These are phyloP conservation scores for Lipomyces sp. DNA, from an alignment of 805 yeast genomes.

Conservation along the genomic window DNA sequence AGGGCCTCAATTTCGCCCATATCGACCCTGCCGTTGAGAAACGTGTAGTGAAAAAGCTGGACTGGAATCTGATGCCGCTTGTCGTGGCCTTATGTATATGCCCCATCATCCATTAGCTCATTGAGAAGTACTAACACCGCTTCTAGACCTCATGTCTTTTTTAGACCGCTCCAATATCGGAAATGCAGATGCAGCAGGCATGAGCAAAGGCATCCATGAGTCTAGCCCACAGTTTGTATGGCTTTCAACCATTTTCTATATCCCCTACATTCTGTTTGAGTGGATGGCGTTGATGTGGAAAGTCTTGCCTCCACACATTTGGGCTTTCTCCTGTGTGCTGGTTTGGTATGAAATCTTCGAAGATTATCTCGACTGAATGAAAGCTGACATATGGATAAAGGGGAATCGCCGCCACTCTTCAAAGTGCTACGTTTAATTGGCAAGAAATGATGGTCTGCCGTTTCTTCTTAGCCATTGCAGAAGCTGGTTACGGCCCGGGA, in stretches of 20 bases:
- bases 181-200: conserved; percentile 54
- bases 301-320: conserved; percentile 44
- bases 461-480: conserved; percentile 49
- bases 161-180: conserved; percentile 42
- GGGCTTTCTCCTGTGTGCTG: conserved; percentile 39
- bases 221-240: conserved; percentile 51
- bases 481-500: conserved; percentile 53
- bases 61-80: no score
- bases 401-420: conserved; percentile 12
- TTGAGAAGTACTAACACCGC: no score
- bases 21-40: no score
- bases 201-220: conserved; percentile 50
- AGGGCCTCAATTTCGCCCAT: no score
- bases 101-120: no score
- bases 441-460: not conserved
- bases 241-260: conserved; percentile 50
- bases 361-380: conserved; percentile 31
- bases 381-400: conserved; percentile 44
- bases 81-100: no score
- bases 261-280: conserved; percentile 47
- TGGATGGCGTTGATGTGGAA: conserved; percentile 4
- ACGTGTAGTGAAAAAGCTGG: no score
- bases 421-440: not conserved
- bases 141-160: conserved; percentile 46
- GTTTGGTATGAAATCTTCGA: conserved; percentile 44